These are phyloP conservation scores for Trichosanthes truncata DNA, from an alignment of 306 rosid genomes.

Conservation along the genomic window DNA sequence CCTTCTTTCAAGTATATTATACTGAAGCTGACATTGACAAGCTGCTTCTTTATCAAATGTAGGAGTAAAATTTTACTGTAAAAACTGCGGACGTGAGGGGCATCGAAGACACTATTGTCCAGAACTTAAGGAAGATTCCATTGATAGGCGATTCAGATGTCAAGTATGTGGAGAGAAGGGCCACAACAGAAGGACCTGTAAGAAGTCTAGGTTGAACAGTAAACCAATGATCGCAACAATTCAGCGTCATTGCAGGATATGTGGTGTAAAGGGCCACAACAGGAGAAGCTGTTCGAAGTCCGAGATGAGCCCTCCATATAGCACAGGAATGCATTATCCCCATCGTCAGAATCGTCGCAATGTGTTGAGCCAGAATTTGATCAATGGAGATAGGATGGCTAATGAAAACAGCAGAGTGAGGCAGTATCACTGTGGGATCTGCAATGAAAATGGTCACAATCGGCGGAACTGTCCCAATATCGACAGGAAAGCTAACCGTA, in stretches of 20 bases:
- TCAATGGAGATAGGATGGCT: not conserved
- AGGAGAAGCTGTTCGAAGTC: conserved; percentile 55
- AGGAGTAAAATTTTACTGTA: conserved; percentile 78
- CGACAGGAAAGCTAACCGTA: conserved; percentile 5
- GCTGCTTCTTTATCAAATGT: conserved; percentile 16
- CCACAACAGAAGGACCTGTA: conserved; percentile 78
- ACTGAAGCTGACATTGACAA: not conserved
- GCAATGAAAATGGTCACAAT: conserved; percentile 58
- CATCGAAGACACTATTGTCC: conserved; percentile 87
- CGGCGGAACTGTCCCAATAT: conserved; percentile 40
- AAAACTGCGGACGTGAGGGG: conserved; percentile 85
- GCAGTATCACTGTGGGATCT: conserved; percentile 39
- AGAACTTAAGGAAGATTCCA: conserved; percentile 43
- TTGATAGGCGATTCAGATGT: conserved; percentile 37
- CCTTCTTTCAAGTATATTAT: not conserved
- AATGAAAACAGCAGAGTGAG: conserved; percentile 19
- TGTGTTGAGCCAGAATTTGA: conserved; percentile 6
- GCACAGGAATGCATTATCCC: conserved; percentile 19
- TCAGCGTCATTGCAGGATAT: conserved; percentile 38
- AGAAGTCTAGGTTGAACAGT: conserved; percentile 23
- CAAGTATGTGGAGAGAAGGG: conserved; percentile 64
- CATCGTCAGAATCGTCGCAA: conserved; percentile 47
- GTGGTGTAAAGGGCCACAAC: conserved; percentile 63
- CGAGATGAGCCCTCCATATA: conserved; percentile 18
- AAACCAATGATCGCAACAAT: conserved; percentile 18